Evolutionary conservation across 1,284 basidiomycete genomes (phyloP).

Genomic region (Naganishia sp.): DNA sequence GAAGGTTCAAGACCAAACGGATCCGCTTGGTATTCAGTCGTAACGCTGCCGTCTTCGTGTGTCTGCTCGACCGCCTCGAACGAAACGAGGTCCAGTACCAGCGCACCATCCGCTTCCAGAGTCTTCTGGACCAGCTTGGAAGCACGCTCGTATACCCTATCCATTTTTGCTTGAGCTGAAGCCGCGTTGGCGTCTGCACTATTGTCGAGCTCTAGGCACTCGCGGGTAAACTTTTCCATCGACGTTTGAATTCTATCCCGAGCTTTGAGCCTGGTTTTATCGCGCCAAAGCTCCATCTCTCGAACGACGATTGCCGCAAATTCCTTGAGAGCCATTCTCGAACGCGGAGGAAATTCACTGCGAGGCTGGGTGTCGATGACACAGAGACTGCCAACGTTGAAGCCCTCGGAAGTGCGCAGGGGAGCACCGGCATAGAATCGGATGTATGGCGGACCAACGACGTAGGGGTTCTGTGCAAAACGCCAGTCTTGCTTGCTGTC

Average conservation of each 20-base stretch:
- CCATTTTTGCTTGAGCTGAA: slow-evolving; percentile 62
- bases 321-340: slow-evolving; percentile 88
- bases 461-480: slow-evolving; percentile 72
- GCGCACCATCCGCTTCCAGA: slow-evolving; percentile 84
- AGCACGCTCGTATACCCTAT: slow-evolving; percentile 81
- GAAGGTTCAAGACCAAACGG: slow-evolving; percentile 40
- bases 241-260: slow-evolving; percentile 89
- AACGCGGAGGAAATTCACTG: slow-evolving; percentile 81
- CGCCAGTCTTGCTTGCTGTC: slow-evolving; percentile 84
- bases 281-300: slow-evolving; percentile 91
- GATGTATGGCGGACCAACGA: slow-evolving; percentile 66
- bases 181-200: slow-evolving; percentile 35
- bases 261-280: slow-evolving; percentile 90
- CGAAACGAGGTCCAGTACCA: slow-evolving; percentile 87
- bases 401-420: slow-evolving; percentile 81
- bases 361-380: slow-evolving; percentile 83
- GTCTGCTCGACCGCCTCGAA: slow-evolving; percentile 81
- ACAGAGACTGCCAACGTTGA: slow-evolving; percentile 83
- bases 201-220: slow-evolving; percentile 85
- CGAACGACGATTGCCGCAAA: slow-evolving; percentile 92
- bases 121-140: slow-evolving; percentile 84
- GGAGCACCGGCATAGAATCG: slow-evolving; percentile 93
- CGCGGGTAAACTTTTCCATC: slow-evolving; percentile 94
- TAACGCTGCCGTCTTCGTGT: slow-evolving; percentile 64
- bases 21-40: slow-evolving; percentile 49